Percentiles rank a stretch among this genome's conserved stretches.
These are phyloP conservation scores for Fusarium pseudonygamai DNA, from an alignment of 2,329 filamentous ascomycete species.

Conservation along the genomic window DNA sequence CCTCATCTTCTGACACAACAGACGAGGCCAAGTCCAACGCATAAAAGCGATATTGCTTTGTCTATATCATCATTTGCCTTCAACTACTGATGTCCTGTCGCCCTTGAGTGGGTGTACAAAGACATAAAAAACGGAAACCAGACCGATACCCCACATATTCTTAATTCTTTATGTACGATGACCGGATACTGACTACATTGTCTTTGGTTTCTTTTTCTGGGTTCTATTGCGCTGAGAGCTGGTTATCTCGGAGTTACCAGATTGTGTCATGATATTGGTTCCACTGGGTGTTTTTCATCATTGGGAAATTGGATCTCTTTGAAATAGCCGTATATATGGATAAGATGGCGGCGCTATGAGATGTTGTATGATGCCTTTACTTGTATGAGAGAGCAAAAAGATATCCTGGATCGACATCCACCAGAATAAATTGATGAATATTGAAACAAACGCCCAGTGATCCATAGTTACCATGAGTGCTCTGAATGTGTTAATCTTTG, in stretches of 20 bases:
- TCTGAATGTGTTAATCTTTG: background rate
- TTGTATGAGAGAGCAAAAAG: background rate
- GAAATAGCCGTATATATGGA: background rate
- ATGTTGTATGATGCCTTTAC: background rate
- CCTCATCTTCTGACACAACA: conserved; percentile 36
- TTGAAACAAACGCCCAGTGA: background rate
- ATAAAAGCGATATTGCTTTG: conserved; percentile 1
- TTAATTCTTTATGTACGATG: conserved; percentile 31
- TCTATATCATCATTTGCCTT: background rate
- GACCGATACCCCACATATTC: conserved; percentile 27
- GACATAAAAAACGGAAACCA: conserved; percentile 21
- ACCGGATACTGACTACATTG: conserved; percentile 4
- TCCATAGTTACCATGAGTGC: background rate
- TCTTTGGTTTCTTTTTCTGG: background rate
- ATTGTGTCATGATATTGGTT: conserved; percentile 13
- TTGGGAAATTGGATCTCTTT: conserved; percentile 6
- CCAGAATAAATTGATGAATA: conserved; percentile 18
- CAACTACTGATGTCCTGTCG: background rate
- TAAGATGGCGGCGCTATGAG: conserved; percentile 15
- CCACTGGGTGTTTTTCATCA: conserved; percentile 6
- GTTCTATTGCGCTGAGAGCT: conserved; percentile 21
- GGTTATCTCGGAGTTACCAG: conserved; percentile 29
- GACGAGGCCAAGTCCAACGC: conserved; percentile 22
- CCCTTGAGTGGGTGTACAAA: background rate
- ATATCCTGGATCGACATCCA: conserved; percentile 5